Percentiles rank a stretch among this genome's conserved stretches.
Conservation (phyloP, 805 yeast species). For the Kodamaea leandrae region DNA sequence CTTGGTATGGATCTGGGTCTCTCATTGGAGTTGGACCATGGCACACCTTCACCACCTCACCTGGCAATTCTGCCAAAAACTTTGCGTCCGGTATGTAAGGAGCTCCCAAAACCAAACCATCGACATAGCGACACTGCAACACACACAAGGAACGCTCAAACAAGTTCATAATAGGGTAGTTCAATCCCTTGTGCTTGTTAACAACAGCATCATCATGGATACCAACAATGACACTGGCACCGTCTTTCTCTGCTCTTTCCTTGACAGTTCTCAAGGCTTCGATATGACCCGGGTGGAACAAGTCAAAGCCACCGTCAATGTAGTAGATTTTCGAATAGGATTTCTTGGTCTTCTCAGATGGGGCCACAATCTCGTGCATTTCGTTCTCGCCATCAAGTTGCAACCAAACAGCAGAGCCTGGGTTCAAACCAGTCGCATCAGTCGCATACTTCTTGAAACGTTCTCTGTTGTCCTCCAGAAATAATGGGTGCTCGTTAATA, state of each 20-base stretch:
- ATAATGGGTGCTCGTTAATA: slow-evolving; percentile 24
- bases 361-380: slow-evolving; percentile 33
- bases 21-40: slow-evolving; percentile 57
- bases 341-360: slow-evolving; percentile 22
- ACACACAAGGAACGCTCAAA: slow-evolving; percentile 86
- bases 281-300: slow-evolving; percentile 92
- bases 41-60: slow-evolving; percentile 39
- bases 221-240: slow-evolving; percentile 62
- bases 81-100: slow-evolving; percentile 49
- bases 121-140: slow-evolving; percentile 81
- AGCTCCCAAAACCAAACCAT: slow-evolving; percentile 71
- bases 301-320: slow-evolving; percentile 84
- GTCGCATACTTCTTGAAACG: slow-evolving; percentile 58
- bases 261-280: slow-evolving; percentile 57
- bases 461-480: slow-evolving; percentile 34
- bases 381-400: slow-evolving; percentile 28
- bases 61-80: slow-evolving; percentile 42
- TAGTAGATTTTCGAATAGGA: slow-evolving; percentile 41
- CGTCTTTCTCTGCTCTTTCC: slow-evolving; percentile 31
- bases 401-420: slow-evolving; percentile 58
- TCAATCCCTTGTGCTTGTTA: slow-evolving; percentile 55
- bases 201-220: slow-evolving; percentile 58
- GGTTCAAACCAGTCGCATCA: slow-evolving; percentile 54
- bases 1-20: slow-evolving; percentile 35
- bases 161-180: slow-evolving; percentile 82